phyloP scores from a whole-genome alignment of 805 yeast species.

The Zygoascus bituminiphila region DNA sequence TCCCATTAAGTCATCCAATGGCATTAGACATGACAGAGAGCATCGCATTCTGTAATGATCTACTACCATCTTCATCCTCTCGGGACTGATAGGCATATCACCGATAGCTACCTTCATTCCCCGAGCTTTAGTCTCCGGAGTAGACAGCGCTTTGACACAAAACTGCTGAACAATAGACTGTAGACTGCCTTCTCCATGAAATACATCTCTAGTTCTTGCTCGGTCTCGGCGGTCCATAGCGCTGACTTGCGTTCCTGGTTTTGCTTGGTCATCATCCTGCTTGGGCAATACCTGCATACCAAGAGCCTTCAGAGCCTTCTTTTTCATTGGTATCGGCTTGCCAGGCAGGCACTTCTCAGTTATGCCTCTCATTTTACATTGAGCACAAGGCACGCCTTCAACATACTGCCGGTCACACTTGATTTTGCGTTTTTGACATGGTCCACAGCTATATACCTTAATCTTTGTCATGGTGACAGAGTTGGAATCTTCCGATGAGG shows the following conservation, averaged over 20 bases:
- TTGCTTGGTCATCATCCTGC: background rate
- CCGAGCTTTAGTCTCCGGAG: background rate
- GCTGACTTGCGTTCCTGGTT: background rate
- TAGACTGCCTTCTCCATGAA: background rate
- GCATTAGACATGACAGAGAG: background rate
- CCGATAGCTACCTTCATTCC: background rate
- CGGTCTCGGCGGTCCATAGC: background rate
- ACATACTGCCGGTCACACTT: background rate
- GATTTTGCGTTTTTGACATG: background rate
- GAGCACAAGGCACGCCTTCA: background rate
- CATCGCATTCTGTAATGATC: background rate
- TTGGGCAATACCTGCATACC: no score
- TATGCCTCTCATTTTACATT: background rate
- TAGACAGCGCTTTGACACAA: background rate
- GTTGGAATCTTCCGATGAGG: background rate
- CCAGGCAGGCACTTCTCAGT: background rate
- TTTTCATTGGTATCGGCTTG: background rate
- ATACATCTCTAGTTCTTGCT: background rate
- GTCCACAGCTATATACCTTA: background rate
- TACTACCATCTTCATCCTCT: background rate
- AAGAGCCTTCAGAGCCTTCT: background rate
- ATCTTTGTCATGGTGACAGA: background rate
- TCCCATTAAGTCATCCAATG: constrained; percentile 57
- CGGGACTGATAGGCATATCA: background rate
- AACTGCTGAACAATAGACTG: background rate